Percentiles rank a stretch among this genome's conserved stretches.
phyloP scores from a whole-genome alignment of 768 basidiomycete genomes.

The Thelephora ganbajun region DNA sequence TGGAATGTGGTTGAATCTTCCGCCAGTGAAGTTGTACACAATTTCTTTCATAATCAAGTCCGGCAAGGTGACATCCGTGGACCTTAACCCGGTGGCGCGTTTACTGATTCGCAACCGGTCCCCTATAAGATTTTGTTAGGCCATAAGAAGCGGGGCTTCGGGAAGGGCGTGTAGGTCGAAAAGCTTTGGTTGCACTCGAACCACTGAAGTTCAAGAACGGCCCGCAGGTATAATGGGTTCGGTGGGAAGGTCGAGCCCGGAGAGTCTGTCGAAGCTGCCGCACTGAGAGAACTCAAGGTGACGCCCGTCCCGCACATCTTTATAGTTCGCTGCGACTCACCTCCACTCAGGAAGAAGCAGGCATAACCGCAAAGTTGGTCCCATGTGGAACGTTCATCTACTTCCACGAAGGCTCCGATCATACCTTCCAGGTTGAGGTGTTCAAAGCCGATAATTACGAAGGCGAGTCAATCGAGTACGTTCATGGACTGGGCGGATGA shows the following conservation, averaged over 20 bases:
- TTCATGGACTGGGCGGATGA: conserved; percentile 2
- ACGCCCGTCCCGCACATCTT: background rate
- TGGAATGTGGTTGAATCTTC: conserved; percentile 32
- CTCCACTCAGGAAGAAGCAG: conserved; percentile 61
- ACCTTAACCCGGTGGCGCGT: too few relatives aligned
- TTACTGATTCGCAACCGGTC: background rate
- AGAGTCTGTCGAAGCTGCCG: conserved; percentile 58
- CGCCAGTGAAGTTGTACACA: conserved; percentile 38
- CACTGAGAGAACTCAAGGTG: conserved; percentile 61
- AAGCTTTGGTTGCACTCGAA: background rate
- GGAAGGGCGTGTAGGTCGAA: conserved; percentile 37
- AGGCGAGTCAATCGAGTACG: conserved; percentile 57
- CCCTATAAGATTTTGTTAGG: conserved; percentile 59
- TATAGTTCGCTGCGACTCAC: background rate
- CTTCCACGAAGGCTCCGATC: conserved; percentile 33
- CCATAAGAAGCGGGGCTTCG: conserved; percentile 70
- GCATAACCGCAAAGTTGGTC: conserved; percentile 49
- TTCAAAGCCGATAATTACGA: conserved; percentile 49
- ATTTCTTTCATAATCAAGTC: conserved; percentile 54
- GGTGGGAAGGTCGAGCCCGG: conserved; percentile 75
- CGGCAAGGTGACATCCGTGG: conserved; percentile 9
- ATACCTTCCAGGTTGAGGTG: conserved; percentile 60
- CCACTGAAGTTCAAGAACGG: background rate
- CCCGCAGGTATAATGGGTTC: conserved; percentile 69
- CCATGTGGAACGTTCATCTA: conserved; percentile 59